phyloP scores from a whole-genome alignment of 176 grass and related monocot genomes.

The sorghum (Sorghum bicolor) region Sorghum_bicolor_NCBIv3 NC_012877.2:385501-386000 shows the following conservation, averaged over 20 bases:
- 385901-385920: background rate
- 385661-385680: background rate
- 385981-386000: background rate
- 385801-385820: background rate
- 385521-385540: background rate
- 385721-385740: background rate
- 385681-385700: background rate
- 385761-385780: background rate
- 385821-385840: too few relatives aligned
- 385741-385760: too few relatives aligned
- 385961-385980: background rate
- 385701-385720: background rate
- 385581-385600: background rate
- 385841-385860: too few relatives aligned
- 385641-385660: background rate
- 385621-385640: background rate
- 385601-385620: background rate
- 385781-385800: background rate
- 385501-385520: background rate
- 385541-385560: background rate
- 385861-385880: background rate
- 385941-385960: background rate
- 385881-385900: too few relatives aligned
- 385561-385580: background rate
- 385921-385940: constrained; percentile 16